Conservation (phyloP, 179 eudicot genomes). For the Silene noctiflora region DNA sequence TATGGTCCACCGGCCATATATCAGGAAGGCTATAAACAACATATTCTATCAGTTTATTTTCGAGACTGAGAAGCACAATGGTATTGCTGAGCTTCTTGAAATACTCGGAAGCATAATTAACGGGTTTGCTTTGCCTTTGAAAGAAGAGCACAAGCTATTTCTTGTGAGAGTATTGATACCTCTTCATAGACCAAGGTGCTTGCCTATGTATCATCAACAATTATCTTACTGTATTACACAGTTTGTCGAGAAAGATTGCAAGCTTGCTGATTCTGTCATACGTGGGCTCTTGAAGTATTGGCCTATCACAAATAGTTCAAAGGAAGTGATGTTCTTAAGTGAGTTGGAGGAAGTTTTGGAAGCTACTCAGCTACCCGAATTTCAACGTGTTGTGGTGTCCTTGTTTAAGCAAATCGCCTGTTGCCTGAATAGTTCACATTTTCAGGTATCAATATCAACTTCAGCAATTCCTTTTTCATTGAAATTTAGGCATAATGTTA, state of each 20-base stretch:
- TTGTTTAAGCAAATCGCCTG: slow-evolving; percentile 52
- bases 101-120: slow-evolving; percentile 58
- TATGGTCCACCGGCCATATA: slow-evolving; percentile 58
- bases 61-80: slow-evolving; percentile 59
- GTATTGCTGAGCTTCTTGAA: slow-evolving; percentile 63
- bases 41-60: slow-evolving; percentile 52
- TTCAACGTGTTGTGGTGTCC: slow-evolving; percentile 56
- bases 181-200: slow-evolving; percentile 55
- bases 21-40: slow-evolving; percentile 53
- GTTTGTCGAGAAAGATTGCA: slow-evolving; percentile 63
- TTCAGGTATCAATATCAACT: slow-evolving; percentile 37
- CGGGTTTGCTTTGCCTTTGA: slow-evolving; percentile 61
- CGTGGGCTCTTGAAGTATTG: slow-evolving; percentile 58
- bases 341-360: slow-evolving; percentile 65
- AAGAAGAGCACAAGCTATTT: slow-evolving; percentile 62
- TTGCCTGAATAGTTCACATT: slow-evolving; percentile 50
- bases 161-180: slow-evolving; percentile 51
- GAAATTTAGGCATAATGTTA: not conserved
- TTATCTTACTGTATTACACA: slow-evolving; percentile 54
- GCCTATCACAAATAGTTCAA: slow-evolving; percentile 59
- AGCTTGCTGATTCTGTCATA: slow-evolving; percentile 56
- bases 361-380: slow-evolving; percentile 51
- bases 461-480: slow-evolving; percentile 4
- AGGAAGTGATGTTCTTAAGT: slow-evolving; percentile 59
- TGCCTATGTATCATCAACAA: slow-evolving; percentile 57